These are phyloP conservation scores for Rutidosis leptorrhynchoides DNA, from an alignment of 129 eudicot species.

Conservation along the genomic window DNA sequence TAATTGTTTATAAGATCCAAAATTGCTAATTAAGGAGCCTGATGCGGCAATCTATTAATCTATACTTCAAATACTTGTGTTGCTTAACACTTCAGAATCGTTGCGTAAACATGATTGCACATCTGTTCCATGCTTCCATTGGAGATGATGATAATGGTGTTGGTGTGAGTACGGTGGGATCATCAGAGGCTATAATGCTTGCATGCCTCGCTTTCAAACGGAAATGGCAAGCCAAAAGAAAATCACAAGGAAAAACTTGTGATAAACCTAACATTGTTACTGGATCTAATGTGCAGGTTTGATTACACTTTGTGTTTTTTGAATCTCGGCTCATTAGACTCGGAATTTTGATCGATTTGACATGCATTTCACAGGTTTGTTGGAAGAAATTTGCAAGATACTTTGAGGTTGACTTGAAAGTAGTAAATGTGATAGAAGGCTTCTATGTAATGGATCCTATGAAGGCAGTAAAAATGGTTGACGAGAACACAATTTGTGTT, in stretches of 20 bases:
- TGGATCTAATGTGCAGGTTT: slow-evolving; percentile 75
- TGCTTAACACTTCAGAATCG: slow-evolving; percentile 61
- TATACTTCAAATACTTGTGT: too few relatives aligned
- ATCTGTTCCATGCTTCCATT: slow-evolving; percentile 68
- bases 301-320: neutral
- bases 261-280: slow-evolving; percentile 70
- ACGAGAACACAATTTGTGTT: slow-evolving; percentile 76
- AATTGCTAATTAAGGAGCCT: too few relatives aligned
- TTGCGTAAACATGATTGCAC: slow-evolving; percentile 77
- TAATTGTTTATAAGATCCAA: too few relatives aligned
- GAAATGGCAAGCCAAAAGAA: slow-evolving; percentile 66
- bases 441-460: slow-evolving; percentile 68
- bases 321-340: neutral
- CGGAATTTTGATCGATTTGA: neutral
- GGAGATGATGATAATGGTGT: slow-evolving; percentile 50
- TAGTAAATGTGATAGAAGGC: slow-evolving; percentile 59
- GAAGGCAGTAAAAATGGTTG: slow-evolving; percentile 75
- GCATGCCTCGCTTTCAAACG: slow-evolving; percentile 85
- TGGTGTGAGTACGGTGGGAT: slow-evolving; percentile 79
- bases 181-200: slow-evolving; percentile 86
- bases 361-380: slow-evolving; percentile 42
- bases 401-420: slow-evolving; percentile 76
- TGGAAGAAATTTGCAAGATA: too few relatives aligned
- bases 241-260: slow-evolving; percentile 48
- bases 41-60: too few relatives aligned